Conservation (phyloP, 176 grass and related monocot species). For the sorghum (Sorghum bicolor) region Sorghum_bicolor_NCBIv3 NC_012870.2:72722001-72722500, state of each 20-base stretch:
- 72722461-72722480: slow-evolving; percentile 56
- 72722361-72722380: slow-evolving; percentile 44
- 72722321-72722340: slow-evolving; percentile 41
- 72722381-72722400: slow-evolving; percentile 37
- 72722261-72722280: slow-evolving; percentile 46
- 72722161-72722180: slow-evolving; percentile 26
- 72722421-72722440: slow-evolving; percentile 46
- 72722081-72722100: slow-evolving; percentile 14
- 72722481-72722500: slow-evolving; percentile 1
- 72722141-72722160: slow-evolving; percentile 39
- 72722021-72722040: slow-evolving; percentile 27
- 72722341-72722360: slow-evolving; percentile 39
- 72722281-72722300: slow-evolving; percentile 43
- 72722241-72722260: slow-evolving; percentile 20
- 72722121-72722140: slow-evolving; percentile 40
- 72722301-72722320: slow-evolving; percentile 36
- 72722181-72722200: slow-evolving; percentile 42
- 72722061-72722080: slow-evolving; percentile 29
- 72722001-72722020: slow-evolving; percentile 17
- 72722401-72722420: slow-evolving; percentile 38
- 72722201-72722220: slow-evolving; percentile 44
- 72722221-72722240: slow-evolving; percentile 48
- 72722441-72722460: slow-evolving; percentile 40
- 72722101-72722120: slow-evolving; percentile 19
- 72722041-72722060: neutral